Evolutionary conservation across 2,329 filamentous ascomycete genomes (phyloP), one percentile per base, ranked within the genome.

Genomic region (Xylaria polymorpha): DNA sequence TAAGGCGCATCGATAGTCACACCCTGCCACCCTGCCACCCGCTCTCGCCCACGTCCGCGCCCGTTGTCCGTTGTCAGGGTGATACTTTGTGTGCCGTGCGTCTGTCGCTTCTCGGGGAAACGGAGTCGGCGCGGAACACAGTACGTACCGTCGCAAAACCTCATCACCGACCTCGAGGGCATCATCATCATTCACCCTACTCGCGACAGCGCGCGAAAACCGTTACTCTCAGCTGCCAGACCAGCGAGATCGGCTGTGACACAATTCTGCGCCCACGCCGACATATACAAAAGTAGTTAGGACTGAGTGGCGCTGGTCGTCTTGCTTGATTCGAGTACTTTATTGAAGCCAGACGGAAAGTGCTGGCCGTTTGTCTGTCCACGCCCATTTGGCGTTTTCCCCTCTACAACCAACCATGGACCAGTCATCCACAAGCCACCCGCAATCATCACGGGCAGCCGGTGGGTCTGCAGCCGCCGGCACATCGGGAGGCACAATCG

Each of bases 361-460:
- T 25, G 20, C 60, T 64, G 20, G 43, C 32, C 50, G 61, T 51
- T 39, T 50, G 66, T 50, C 48, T 55, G 29, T 41, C 20, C 51
- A 58, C 61, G 48, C 61, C 43, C 48, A 46, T 62, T 20, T 63
- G 41, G 44, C 56, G 63, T 39, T 18, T 58, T 61, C 61, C 14
- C 39, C 20, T 61, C 50, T 39, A 44, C 67, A 61, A 64, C 70
- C 74, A 29, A 90, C 35, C 35, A 37, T 90, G 88, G 87, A 90
- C 74, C 83, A 86, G 70, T 82, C 83, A 68, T 80, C 87, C 68
- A 82, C 86, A 77, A 85, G 83, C 76, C 87, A 88, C 73, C 84
- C 86, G 72, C 85, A 87, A 76, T 89, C 89, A 18, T 74, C 75
- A 62, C 74, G 76, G 67, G 70, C 74, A 64, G 70, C 71, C 41